These are phyloP conservation scores for Helichrysum umbraculigerum DNA, from an alignment of 129 eudicot genomes.

Conservation along the genomic window DNA sequence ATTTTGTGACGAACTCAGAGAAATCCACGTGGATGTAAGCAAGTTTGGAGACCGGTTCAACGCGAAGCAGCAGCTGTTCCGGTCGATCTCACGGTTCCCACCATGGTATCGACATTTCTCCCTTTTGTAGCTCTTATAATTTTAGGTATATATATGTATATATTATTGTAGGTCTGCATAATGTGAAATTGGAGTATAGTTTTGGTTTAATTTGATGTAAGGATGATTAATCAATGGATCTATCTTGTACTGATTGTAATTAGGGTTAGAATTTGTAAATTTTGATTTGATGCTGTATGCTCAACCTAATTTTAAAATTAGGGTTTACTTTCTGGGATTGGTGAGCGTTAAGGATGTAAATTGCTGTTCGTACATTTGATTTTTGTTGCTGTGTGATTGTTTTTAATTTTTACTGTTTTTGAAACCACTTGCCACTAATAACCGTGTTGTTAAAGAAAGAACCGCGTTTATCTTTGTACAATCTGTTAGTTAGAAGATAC, in stretches of 20 bases:
- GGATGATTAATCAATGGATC: slow-evolving; percentile 5
- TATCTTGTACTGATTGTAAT: neutral
- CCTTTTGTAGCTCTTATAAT: neutral
- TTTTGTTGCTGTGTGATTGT: too few species aligned
- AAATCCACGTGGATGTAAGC: slow-evolving; percentile 23
- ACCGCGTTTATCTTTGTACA: too few species aligned
- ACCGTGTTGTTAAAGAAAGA: neutral
- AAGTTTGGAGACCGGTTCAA: slow-evolving; percentile 13
- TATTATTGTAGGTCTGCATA: neutral
- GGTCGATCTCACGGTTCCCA: slow-evolving; percentile 19
- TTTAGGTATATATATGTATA: neutral
- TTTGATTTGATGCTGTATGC: neutral
- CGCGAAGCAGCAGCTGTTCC: slow-evolving; percentile 13
- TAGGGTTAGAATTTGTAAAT: neutral
- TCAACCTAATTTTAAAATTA: too few species aligned
- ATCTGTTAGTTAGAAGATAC: too few species aligned
- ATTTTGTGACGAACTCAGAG: slow-evolving; percentile 29
- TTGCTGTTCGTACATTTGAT: too few species aligned
- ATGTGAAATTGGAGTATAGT: neutral
- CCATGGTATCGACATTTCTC: slow-evolving; percentile 26
- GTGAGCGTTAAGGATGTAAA: too few species aligned
- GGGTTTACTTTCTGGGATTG: too few species aligned
- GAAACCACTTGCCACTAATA: neutral
- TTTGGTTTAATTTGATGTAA: slow-evolving; percentile 13
- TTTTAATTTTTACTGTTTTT: neutral